phyloP scores from a whole-genome alignment of 2,329 filamentous ascomycete genomes.

The Zopfia rhizophila region DNA sequence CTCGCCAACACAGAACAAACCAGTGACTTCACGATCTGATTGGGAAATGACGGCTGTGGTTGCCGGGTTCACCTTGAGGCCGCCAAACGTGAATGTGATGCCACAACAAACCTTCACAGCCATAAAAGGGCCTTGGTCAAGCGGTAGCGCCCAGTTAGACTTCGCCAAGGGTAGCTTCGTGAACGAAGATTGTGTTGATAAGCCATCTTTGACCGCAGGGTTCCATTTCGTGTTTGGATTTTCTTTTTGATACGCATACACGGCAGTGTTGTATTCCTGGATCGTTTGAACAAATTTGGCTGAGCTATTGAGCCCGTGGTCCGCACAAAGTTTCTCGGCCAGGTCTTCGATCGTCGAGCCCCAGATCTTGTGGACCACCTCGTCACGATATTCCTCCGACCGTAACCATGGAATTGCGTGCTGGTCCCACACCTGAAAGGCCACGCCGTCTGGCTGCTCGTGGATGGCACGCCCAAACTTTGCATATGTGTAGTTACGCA shows the following conservation, averaged over 20 bases:
- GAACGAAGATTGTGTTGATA: slow-evolving; percentile 67
- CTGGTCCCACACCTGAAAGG: slow-evolving; percentile 73
- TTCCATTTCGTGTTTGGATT: slow-evolving; percentile 63
- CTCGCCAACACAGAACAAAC: slow-evolving; percentile 71
- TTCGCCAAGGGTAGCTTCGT: slow-evolving; percentile 63
- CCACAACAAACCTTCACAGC: slow-evolving; percentile 73
- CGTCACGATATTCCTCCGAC: slow-evolving; percentile 70
- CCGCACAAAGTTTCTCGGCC: slow-evolving; percentile 60
- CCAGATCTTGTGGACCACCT: slow-evolving; percentile 64
- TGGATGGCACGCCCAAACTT: slow-evolving; percentile 72
- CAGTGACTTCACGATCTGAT: slow-evolving; percentile 60
- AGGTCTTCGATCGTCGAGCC: slow-evolving; percentile 66
- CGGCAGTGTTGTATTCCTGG: slow-evolving; percentile 67
- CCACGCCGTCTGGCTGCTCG: slow-evolving; percentile 65
- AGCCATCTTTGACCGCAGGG: slow-evolving; percentile 68
- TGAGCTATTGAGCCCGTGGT: slow-evolving; percentile 60
- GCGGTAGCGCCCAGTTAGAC: slow-evolving; percentile 72
- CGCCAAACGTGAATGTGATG: slow-evolving; percentile 77
- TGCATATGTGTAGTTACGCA: slow-evolving; percentile 75
- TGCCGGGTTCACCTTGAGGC: slow-evolving; percentile 65
- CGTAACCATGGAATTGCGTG: slow-evolving; percentile 64
- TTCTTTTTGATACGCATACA: slow-evolving; percentile 58
- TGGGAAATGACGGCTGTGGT: slow-evolving; percentile 64
- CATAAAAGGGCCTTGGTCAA: slow-evolving; percentile 67
- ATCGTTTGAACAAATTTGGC: slow-evolving; percentile 64